Evolutionary conservation across 139 green algal genomes (phyloP), one percentile per base, ranked within the genome.

Genomic region (Coccomyxa sp.): DNA sequence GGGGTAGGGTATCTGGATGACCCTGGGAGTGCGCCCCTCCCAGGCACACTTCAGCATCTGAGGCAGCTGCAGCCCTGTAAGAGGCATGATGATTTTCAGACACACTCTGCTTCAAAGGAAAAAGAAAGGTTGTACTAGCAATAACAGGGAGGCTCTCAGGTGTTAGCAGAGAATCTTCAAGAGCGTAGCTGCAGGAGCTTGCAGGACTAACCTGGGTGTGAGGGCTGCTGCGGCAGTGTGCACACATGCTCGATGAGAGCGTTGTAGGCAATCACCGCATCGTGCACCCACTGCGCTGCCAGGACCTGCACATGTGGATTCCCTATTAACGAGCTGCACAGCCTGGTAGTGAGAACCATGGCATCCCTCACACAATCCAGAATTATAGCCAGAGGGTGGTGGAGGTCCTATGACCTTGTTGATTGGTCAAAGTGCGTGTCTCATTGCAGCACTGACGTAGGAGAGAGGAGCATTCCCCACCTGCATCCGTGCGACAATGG

Each of bases 241-340:
- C 18, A 16, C 34, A 73, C 29, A 36, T 39, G 31, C 18, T 36
- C 34, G 68, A 37, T 37, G 31, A 73, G 68, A 16, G 16, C 29
- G 36, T 73, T 73, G 68, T 73, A 73, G 31, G 68, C 68, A 24
- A 24, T 35, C 18, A 36, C 31, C 7, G 68, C 68, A 73, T 73
- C 68, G 29, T 38, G 68, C 68, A 73, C 31, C 68, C 8, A 39
- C 68, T 73, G 68, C 18, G 29, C 68, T 36, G 68, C 34, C 68
- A 73, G 31, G 29, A 73, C 68, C 68, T 73, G 68, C 18, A 73
- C 12, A 64, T 7, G 27, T n/a, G n/a, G n/a, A n/a, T n/a, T n/a
- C n/a, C n/a, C n/a, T n/a, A n/a, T n/a, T n/a, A n/a, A n/a, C n/a
- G n/a, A n/a, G n/a, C n/a, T n/a, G n/a, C n/a, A n/a, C n/a, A n/a